Base-by-base conservation (phyloP, 2,329 filamentous ascomycete genomes). In the Stagonosporopsis vannaccii region DNA sequence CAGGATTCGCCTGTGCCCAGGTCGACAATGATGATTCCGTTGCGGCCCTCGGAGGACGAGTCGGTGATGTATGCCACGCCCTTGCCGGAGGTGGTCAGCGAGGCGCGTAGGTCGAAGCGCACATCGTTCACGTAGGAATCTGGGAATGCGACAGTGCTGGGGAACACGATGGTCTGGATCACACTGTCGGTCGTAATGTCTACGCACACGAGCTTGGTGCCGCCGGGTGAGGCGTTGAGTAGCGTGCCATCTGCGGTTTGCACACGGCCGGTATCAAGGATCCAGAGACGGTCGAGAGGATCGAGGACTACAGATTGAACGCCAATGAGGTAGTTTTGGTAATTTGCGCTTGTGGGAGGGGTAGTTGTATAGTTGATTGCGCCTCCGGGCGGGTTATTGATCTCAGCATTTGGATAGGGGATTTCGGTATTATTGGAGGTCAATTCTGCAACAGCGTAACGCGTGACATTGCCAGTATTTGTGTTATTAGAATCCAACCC, bases 41-140 rank as follows among this genome's bases (percentile, higher is more conserved):
- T 67, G 81, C 78, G 77, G 33, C 82, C 81, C 66, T 82, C 79
- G 40, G 66, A 65, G 41, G 75, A 79, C 30, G 77, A 80, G 61
- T 85, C 82, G 22, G 81, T 84, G 63, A 84, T 83, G 66, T 85
- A 85, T 0, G 81, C 81, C 13, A 84, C 63, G 17, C 82, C 82
- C 25, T 78, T 60, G 3, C 81, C 80, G 2, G 75, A 74, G 13
- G 69, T 58, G 0, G 79, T 79, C 6, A 81, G 30, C 17, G 67
- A 65, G 2, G 77, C 47, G 13, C 77, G 76, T n/a, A 84, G 74
- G 60, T 85, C 82, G 68, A 85, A 81, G 45, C 82, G 80, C 8
- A 84, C 73, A 58, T 84, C 82, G 63, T 84, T 84, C 32, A 83
- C 76, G 58, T 85, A 85, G 15, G 76, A 80, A 60, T 81, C 79